Percentiles rank a stretch among this genome's conserved stretches.
Conservation (phyloP, 352 stramenopile species). For the Pythium plurisporium region DNA sequence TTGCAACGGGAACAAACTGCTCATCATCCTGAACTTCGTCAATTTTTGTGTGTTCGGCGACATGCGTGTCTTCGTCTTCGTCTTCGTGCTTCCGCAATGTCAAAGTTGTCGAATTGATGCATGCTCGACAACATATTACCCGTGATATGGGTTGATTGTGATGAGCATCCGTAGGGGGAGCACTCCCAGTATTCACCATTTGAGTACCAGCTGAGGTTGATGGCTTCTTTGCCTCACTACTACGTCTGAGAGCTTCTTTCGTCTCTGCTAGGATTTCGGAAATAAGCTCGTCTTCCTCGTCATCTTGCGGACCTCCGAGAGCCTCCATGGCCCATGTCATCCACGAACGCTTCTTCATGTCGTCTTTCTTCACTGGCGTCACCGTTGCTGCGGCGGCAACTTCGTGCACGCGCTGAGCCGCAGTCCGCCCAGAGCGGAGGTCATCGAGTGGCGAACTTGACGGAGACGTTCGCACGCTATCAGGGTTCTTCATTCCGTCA, state of each 20-base stretch:
- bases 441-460: not conserved
- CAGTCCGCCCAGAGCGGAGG: not conserved
- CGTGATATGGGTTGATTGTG: slow-evolving; percentile 1
- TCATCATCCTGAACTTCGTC: slow-evolving; percentile 29
- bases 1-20: slow-evolving; percentile 73
- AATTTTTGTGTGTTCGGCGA: not conserved
- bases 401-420: not conserved
- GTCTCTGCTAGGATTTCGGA: slow-evolving; percentile 68
- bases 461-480: not conserved
- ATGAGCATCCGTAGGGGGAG: not conserved
- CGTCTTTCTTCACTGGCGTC: not conserved
- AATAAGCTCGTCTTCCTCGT: slow-evolving; percentile 62
- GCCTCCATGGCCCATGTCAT: slow-evolving; percentile 69
- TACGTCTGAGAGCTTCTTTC: slow-evolving; percentile 41
- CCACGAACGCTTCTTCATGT: slow-evolving; percentile 37
- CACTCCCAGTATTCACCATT: not conserved
- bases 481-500: not conserved
- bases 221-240: slow-evolving; percentile 4
- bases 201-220: not conserved
- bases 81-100: slow-evolving; percentile 60
- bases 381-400: not conserved
- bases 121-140: slow-evolving; percentile 42
- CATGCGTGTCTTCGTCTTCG: slow-evolving; percentile 13
- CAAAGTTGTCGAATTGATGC: slow-evolving; percentile 49
- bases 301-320: slow-evolving; percentile 40